Evolutionary conservation across 2,329 filamentous ascomycete genomes (phyloP).

Genomic region (Microdochium paspali): DNA sequence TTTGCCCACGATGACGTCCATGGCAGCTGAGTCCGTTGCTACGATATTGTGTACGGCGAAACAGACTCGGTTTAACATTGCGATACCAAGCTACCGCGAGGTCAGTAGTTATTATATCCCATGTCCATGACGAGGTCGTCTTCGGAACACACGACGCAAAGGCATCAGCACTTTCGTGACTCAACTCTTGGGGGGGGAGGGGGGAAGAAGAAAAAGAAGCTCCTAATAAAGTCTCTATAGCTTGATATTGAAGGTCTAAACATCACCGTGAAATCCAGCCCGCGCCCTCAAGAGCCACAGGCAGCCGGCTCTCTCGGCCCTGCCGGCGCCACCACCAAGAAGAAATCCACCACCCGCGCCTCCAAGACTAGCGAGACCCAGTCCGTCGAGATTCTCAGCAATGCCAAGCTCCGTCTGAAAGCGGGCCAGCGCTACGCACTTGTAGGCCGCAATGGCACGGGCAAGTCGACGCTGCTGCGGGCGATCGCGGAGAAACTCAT

Average conservation of each 20-base stretch:
- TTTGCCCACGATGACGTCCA: constrained; percentile 31
- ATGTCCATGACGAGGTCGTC: too few relatives aligned
- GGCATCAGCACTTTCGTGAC: too few relatives aligned
- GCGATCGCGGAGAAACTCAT: constrained; percentile 73
- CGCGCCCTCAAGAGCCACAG: constrained; percentile 3
- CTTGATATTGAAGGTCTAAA: constrained; percentile 65
- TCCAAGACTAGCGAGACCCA: constrained; percentile 33
- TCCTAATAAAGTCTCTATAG: too few relatives aligned
- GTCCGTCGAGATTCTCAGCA: constrained; percentile 58
- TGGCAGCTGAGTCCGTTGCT: constrained; percentile 37
- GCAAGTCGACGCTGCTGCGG: constrained; percentile 68
- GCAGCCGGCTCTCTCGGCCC: not conserved
- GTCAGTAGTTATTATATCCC: too few relatives aligned
- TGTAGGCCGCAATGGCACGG: constrained; percentile 71
- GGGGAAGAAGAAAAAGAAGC: too few relatives aligned
- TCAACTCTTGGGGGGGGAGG: too few relatives aligned
- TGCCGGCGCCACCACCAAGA: not conserved
- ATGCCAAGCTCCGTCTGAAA: constrained; percentile 63
- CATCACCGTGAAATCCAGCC: constrained; percentile 48
- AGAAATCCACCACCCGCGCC: not conserved
- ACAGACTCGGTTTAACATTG: constrained; percentile 57
- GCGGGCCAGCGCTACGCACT: constrained; percentile 68
- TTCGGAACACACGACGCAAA: too few relatives aligned
- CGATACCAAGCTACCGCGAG: constrained; percentile 44
- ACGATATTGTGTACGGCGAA: constrained; percentile 55